These are phyloP conservation scores for Trypanosoma scelopori DNA, from an alignment of 208 protist genomes.

Conservation along the genomic window DNA sequence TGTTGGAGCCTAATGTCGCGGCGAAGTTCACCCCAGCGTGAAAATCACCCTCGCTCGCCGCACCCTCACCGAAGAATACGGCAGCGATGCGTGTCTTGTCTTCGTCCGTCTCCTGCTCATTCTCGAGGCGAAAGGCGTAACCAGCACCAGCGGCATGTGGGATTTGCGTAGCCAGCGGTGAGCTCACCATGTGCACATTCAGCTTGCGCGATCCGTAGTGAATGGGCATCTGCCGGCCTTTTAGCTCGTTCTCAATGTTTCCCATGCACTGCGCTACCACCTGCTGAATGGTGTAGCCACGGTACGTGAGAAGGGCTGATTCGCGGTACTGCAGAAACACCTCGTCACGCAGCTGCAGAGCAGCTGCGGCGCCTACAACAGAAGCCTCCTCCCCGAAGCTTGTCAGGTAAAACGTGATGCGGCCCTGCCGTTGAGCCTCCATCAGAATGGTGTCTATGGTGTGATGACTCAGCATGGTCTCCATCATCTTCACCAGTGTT, in stretches of 20 bases:
- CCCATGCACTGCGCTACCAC: slow-evolving; percentile 96
- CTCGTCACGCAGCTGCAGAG: slow-evolving; percentile 86
- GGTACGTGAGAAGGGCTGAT: slow-evolving; percentile 63
- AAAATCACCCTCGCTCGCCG: slow-evolving; percentile 96
- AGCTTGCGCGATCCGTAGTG: slow-evolving; percentile 95
- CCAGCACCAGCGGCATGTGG: slow-evolving; percentile 94
- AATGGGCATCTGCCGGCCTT: slow-evolving; percentile 98
- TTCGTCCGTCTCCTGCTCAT: slow-evolving; percentile 39
- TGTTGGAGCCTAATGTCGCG: slow-evolving; percentile 87
- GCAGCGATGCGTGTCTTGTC: slow-evolving; percentile 60
- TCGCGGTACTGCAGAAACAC: slow-evolving; percentile 97
- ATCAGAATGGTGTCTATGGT: slow-evolving; percentile 94
- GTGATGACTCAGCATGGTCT: slow-evolving; percentile 91
- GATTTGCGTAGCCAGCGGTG: slow-evolving; percentile 96
- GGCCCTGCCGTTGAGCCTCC: slow-evolving; percentile 93
- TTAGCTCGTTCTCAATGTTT: slow-evolving; percentile 84
- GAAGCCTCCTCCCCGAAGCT: slow-evolving; percentile 95
- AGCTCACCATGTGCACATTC: slow-evolving; percentile 96
- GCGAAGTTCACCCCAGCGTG: slow-evolving; percentile 97
- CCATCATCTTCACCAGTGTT: slow-evolving; percentile 75
- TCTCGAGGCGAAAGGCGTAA: slow-evolving; percentile 93
- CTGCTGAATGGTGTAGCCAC: slow-evolving; percentile 91
- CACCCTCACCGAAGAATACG: slow-evolving; percentile 97
- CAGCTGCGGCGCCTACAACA: slow-evolving; percentile 89
- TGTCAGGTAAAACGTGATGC: slow-evolving; percentile 98